Evolutionary conservation across 1,284 basidiomycete genomes (phyloP).

Genomic region (Schizopora paradoxa): DNA sequence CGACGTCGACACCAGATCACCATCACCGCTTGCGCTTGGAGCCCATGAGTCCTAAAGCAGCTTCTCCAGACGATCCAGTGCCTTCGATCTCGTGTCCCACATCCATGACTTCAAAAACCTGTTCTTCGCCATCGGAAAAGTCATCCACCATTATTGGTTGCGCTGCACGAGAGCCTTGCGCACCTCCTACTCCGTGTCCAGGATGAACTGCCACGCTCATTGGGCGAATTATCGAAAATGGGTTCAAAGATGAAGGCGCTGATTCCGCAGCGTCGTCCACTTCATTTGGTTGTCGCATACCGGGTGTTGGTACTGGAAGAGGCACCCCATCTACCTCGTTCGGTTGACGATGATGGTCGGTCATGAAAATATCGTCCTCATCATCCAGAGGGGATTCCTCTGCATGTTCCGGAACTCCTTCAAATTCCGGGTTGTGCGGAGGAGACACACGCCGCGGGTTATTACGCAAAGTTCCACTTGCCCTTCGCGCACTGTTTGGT

Average conservation of each 20-base stretch:
- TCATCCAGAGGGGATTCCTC: conserved; percentile 7
- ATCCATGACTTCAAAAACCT: conserved; percentile 15
- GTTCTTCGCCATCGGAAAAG: conserved; percentile 25
- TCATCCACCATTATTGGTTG: conserved; percentile 19
- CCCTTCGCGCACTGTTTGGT: conserved; percentile 4
- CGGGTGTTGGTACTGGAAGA: conserved; percentile 5
- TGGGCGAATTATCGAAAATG: conserved; percentile 16
- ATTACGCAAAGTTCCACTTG: conserved; percentile 22
- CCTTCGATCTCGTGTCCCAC: conserved; percentile 13
- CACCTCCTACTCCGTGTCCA: conserved; percentile 4
- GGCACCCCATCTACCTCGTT: no score
- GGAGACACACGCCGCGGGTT: background rate
- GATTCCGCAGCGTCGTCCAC: background rate
- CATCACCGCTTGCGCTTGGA: conserved; percentile 43
- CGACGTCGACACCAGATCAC: no score
- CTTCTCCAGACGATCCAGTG: conserved; percentile 18
- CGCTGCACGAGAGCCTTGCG: conserved; percentile 19
- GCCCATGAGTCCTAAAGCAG: conserved; percentile 30
- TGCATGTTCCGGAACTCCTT: conserved; percentile 11
- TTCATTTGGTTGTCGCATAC: background rate
- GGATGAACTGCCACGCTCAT: conserved; percentile 13
- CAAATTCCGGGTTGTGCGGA: conserved; percentile 16
- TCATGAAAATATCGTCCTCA: conserved; percentile 4
- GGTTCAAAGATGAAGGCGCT: background rate
- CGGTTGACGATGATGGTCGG: no score